These are phyloP conservation scores for Neofusicoccum sp. DNA, from an alignment of 2,329 filamentous ascomycete genomes.

Conservation along the genomic window DNA sequence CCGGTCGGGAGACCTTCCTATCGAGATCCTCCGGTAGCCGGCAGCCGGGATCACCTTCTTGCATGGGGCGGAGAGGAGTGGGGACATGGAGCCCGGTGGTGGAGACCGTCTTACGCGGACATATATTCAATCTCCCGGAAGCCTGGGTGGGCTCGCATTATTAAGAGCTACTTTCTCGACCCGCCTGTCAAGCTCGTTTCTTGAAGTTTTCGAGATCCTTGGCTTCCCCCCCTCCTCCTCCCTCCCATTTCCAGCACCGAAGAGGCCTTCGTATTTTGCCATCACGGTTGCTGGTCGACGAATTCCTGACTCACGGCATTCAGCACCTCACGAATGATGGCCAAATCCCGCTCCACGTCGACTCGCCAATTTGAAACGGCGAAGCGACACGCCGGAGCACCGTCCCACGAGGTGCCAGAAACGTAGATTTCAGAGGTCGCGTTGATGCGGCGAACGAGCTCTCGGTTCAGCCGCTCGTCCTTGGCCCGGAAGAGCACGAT, in stretches of 20 bases:
- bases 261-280: not conserved
- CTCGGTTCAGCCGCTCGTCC: slow-evolving; percentile 61
- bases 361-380: slow-evolving; percentile 85
- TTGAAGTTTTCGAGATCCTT: too few species aligned
- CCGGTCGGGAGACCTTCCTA: too few species aligned
- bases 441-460: slow-evolving; percentile 72
- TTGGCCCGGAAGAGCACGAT: slow-evolving; percentile 76
- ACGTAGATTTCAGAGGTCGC: slow-evolving; percentile 73
- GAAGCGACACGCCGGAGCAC: slow-evolving; percentile 71
- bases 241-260: not conserved
- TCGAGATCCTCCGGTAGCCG: too few species aligned
- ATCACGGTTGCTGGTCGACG: not conserved
- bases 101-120: not conserved
- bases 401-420: slow-evolving; percentile 76
- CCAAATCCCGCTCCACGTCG: slow-evolving; percentile 64
- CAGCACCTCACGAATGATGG: slow-evolving; percentile 64
- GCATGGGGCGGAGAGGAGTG: not conserved
- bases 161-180: too few species aligned
- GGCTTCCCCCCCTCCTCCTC: too few species aligned
- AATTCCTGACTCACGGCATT: slow-evolving; percentile 31
- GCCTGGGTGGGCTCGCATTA: not conserved
- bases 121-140: not conserved
- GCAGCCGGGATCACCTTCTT: not conserved
- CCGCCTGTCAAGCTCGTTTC: too few species aligned
- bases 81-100: not conserved